phyloP scores from a whole-genome alignment of 768 basidiomycete species.

The Termitomyces sp. region DNA sequence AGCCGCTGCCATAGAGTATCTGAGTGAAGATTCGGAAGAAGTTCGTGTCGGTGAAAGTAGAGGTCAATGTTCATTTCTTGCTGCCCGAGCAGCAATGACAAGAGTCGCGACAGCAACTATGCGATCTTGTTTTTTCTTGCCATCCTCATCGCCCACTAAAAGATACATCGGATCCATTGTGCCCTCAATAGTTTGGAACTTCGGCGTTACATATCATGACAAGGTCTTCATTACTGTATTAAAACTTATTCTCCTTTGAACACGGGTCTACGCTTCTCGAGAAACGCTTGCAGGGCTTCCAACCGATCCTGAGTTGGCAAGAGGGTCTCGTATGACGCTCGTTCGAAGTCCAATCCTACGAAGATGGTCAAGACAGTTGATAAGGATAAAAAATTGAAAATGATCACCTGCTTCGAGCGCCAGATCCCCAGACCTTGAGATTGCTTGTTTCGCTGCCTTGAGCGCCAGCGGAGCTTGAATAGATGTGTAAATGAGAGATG shows the following conservation, averaged over 20 bases:
- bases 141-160: too few species aligned
- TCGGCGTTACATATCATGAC: too few species aligned
- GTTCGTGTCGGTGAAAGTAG: too few species aligned
- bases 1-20: too few species aligned
- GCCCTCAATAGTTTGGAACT: too few species aligned
- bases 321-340: constrained; percentile 77
- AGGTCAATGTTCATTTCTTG: too few species aligned
- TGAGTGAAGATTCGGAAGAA: too few species aligned
- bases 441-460: constrained; percentile 82
- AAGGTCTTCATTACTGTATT: constrained; percentile 5
- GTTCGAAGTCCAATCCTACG: constrained; percentile 86
- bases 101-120: too few species aligned
- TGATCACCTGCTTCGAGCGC: constrained; percentile 61
- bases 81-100: too few species aligned
- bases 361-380: background rate
- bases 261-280: constrained; percentile 70
- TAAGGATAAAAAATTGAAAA: constrained; percentile 14
- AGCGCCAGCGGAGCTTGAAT: constrained; percentile 74
- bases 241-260: constrained; percentile 71
- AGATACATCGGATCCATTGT: too few species aligned
- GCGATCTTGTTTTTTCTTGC: too few species aligned
- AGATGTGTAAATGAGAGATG: background rate
- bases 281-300: constrained; percentile 85
- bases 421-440: constrained; percentile 75
- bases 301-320: constrained; percentile 68